phyloP scores from a whole-genome alignment of 306 rosid species.

The Begonia peltatifolia region DNA sequence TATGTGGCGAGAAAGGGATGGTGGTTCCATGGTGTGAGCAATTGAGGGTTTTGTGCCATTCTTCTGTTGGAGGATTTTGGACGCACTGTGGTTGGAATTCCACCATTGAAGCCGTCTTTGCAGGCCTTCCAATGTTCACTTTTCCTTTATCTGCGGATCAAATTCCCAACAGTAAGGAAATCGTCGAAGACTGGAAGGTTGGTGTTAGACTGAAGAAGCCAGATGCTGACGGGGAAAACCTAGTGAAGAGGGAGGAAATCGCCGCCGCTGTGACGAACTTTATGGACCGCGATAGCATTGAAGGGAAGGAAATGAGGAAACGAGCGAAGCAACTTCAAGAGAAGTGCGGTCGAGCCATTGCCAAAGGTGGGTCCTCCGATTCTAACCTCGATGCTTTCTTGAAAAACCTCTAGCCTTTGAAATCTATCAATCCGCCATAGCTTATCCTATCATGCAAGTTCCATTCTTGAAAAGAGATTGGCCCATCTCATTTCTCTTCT shows the following conservation, averaged over 20 bases:
- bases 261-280: slow-evolving; percentile 15
- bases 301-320: slow-evolving; percentile 16
- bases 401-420: slow-evolving; percentile 11
- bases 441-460: too few species aligned
- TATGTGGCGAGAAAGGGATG: slow-evolving; percentile 10
- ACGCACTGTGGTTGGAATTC: slow-evolving; percentile 38
- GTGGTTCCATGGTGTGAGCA: slow-evolving; percentile 36
- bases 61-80: slow-evolving; percentile 19
- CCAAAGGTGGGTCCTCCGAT: slow-evolving; percentile 21
- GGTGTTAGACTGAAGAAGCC: slow-evolving; percentile 13
- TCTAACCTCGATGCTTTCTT: slow-evolving; percentile 28
- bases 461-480: too few species aligned
- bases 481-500: too few species aligned
- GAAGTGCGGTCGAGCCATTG: slow-evolving; percentile 13
- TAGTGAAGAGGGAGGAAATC: slow-evolving; percentile 21
- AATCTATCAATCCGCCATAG: background rate
- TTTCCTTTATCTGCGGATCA: slow-evolving; percentile 22
- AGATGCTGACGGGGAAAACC: background rate
- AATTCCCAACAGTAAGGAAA: slow-evolving; percentile 14
- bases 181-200: slow-evolving; percentile 33
- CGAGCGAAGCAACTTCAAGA: slow-evolving; percentile 5
- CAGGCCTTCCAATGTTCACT: slow-evolving; percentile 26
- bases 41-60: slow-evolving; percentile 29
- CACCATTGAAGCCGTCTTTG: slow-evolving; percentile 15
- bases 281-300: slow-evolving; percentile 18